Percentiles rank a stretch among this genome's conserved stretches.
Conservation (phyloP, 1,139 yeast genomes). For the Kurtzmaniella quercitrusa region DNA sequence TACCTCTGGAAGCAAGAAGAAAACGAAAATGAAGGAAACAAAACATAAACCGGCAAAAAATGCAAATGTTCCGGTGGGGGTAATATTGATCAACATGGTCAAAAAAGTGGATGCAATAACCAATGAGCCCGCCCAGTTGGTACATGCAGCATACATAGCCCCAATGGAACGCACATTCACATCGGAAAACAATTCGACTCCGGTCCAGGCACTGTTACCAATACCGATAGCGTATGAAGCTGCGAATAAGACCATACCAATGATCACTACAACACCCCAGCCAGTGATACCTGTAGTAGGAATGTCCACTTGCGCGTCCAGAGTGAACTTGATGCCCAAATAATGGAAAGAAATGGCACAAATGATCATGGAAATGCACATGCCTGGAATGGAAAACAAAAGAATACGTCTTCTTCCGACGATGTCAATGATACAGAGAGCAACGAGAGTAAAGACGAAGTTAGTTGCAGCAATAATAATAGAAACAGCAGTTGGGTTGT, state of each 20-base stretch:
- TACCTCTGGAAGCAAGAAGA: conserved; percentile 86
- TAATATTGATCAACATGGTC: conserved; percentile 88
- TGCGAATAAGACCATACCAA: conserved; percentile 55
- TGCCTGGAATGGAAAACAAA: conserved; percentile 71
- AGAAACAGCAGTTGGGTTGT: conserved; percentile 88
- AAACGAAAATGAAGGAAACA: conserved; percentile 67
- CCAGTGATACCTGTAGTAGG: conserved; percentile 51
- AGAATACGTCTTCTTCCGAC: conserved; percentile 84
- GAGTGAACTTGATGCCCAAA: conserved; percentile 55
- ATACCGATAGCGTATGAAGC: conserved; percentile 91
- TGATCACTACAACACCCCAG: conserved; percentile 84
- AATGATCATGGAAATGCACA: conserved; percentile 70
- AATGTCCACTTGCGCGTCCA: conserved; percentile 41
- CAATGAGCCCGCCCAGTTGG: conserved; percentile 94
- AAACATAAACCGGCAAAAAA: conserved; percentile 81
- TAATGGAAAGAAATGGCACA: conserved; percentile 89
- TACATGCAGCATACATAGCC: conserved; percentile 85
- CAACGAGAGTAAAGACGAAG: conserved; percentile 77
- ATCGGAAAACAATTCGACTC: conserved; percentile 80
- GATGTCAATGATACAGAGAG: conserved; percentile 77
- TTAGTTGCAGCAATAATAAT: conserved; percentile 90
- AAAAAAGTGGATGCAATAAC: conserved; percentile 87
- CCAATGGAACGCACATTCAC: conserved; percentile 86
- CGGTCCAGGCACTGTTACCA: conserved; percentile 98
- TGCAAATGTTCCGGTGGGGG: conserved; percentile 93